Evolutionary conservation across 148 eudicot genomes (phyloP).

Genomic region (Nyssa sinensis): DNA sequence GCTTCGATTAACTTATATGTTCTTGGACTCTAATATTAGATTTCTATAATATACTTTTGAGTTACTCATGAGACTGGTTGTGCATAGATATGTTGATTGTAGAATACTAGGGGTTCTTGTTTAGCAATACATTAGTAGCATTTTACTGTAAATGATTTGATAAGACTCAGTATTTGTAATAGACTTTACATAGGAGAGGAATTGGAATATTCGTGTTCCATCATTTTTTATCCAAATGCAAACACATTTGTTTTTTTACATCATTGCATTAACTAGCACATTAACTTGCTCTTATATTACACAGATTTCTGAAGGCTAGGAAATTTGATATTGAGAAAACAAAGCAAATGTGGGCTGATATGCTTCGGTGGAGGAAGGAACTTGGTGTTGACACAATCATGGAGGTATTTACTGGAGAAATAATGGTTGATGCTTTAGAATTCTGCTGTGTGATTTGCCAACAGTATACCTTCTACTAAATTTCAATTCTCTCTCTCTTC

Average conservation of each 20-base stretch:
- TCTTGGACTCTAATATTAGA: not conserved
- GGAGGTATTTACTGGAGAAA: conserved; percentile 17
- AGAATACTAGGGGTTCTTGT: not conserved
- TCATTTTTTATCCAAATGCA: not conserved
- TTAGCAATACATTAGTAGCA: not conserved
- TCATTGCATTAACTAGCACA: not conserved
- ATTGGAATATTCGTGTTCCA: not conserved
- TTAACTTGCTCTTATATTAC: not conserved
- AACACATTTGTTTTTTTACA: not conserved
- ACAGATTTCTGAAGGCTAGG: conserved; percentile 34
- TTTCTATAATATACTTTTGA: not conserved
- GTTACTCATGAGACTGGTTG: conserved; percentile 1
- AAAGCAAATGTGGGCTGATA: conserved; percentile 34
- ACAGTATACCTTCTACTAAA: not conserved
- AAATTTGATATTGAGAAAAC: conserved; percentile 33
- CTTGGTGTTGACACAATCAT: conserved; percentile 25
- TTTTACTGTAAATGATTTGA: not conserved
- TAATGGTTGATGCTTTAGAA: not conserved
- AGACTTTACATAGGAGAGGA: not conserved
- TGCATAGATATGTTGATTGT: not conserved
- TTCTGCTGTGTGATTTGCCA: not conserved
- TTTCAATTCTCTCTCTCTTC: not conserved
- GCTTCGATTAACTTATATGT: no score
- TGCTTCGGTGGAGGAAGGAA: conserved; percentile 33
- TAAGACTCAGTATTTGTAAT: not conserved